phyloP scores from a whole-genome alignment of 2,329 filamentous ascomycete genomes.

The Fusarium veterinarium region DNA sequence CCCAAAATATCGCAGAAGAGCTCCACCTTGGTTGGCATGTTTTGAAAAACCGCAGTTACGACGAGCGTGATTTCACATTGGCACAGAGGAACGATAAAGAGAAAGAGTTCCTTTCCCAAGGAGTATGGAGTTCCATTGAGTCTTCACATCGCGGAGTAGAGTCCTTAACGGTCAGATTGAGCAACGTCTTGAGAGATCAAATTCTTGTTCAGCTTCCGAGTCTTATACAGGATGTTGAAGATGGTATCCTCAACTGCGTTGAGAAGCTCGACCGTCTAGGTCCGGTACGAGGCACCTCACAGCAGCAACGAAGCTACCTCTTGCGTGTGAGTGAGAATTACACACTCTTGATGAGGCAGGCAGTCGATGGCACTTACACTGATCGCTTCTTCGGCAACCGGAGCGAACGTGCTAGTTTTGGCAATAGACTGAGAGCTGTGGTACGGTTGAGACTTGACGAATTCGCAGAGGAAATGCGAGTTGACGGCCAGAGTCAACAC shows the following conservation, averaged over 20 bases:
- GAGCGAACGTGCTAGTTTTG: not conserved
- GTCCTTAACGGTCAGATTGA: slow-evolving; percentile 60
- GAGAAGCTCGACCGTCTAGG: slow-evolving; percentile 61
- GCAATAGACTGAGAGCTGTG: not conserved
- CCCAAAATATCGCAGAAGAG: slow-evolving; percentile 58
- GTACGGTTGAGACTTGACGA: not conserved
- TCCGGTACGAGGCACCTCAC: slow-evolving; percentile 54
- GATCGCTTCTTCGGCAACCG: slow-evolving; percentile 48
- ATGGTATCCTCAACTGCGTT: slow-evolving; percentile 57
- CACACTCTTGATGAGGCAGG: slow-evolving; percentile 56
- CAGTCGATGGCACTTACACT: slow-evolving; percentile 64
- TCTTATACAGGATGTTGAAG: slow-evolving; percentile 1
- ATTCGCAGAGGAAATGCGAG: not conserved
- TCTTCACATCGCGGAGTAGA: slow-evolving; percentile 58
- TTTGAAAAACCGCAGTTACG: slow-evolving; percentile 48
- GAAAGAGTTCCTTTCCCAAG: slow-evolving; percentile 56
- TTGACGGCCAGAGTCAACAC: not conserved
- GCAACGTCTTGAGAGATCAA: slow-evolving; percentile 60
- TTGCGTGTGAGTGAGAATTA: not conserved
- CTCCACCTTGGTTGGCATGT: slow-evolving; percentile 66
- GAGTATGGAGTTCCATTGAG: slow-evolving; percentile 53
- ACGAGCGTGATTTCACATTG: slow-evolving; percentile 41
- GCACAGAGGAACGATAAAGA: slow-evolving; percentile 55
- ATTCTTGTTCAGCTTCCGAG: slow-evolving; percentile 59
- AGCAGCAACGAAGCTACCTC: slow-evolving; percentile 62